Conservation (phyloP, 768 basidiomycete genomes). For the Auriscalpium orientale region DNA sequence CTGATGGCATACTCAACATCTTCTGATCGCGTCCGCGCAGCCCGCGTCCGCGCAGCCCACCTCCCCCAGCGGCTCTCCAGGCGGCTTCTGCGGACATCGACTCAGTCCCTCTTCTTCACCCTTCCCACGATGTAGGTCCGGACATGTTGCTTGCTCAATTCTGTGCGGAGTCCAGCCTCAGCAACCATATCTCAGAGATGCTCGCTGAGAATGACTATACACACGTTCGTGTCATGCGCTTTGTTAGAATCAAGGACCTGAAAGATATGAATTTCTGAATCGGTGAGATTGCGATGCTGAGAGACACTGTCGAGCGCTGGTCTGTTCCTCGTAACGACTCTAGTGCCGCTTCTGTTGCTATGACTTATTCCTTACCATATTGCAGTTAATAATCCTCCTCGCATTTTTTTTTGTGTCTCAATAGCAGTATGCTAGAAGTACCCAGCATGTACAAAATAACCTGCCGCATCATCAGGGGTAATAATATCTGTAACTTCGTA, state of each 20-base stretch:
- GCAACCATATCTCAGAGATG: background rate
- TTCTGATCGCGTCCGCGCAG: background rate
- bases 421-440: conserved; percentile 16
- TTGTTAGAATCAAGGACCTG: background rate
- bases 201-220: background rate
- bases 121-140: background rate
- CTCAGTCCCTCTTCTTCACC: background rate
- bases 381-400: too few relatives aligned
- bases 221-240: background rate
- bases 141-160: background rate
- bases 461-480: conserved; percentile 20
- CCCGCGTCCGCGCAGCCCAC: background rate
- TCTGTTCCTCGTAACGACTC: background rate
- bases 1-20: too few relatives aligned
- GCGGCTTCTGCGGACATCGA: background rate
- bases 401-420: background rate
- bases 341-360: too few relatives aligned
- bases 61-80: background rate
- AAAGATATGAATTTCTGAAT: background rate
- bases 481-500: conserved; percentile 21
- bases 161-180: background rate
- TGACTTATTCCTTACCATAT: too few relatives aligned
- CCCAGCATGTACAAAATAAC: conserved; percentile 27
- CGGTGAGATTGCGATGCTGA: background rate
- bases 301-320: background rate